Base-by-base conservation (phyloP, 768 basidiomycete genomes). In the Paxillus involutus region DNA sequence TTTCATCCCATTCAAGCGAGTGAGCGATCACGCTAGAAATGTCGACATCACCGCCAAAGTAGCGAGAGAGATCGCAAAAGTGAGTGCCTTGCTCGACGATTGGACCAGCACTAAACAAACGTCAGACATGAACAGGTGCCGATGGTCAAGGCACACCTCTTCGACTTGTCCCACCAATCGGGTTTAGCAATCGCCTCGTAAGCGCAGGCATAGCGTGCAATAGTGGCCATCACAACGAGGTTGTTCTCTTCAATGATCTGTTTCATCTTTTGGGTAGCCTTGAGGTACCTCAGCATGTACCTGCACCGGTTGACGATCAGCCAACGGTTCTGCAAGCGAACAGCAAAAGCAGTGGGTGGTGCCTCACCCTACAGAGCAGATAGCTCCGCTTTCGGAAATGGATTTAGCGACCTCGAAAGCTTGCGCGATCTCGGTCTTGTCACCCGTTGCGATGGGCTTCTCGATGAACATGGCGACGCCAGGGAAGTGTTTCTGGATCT, bases 31-130 rank as follows among this genome's bases (percentile, higher is more conserved):
- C 89, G 33, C 81, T 82, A 48, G 83, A 74, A 56, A 95, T 85
- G 65, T 97, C 91, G 53, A 97, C 92, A 60, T 96, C 91, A 14
- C 96, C 96, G 48, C 95, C 96, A 66, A 98, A 98, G 78, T 96
- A 96, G 60, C 96, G 88, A 39, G 94, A 97, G 42, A 97, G 81
- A 74, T 98, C 94, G 63, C 92, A 94, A 75, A 98, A 96, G 76
- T 98, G 96, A 13, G 96, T 98, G 44, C 92, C 95, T 75, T 94
- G 90, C 71, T 94, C 93, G 58, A 95, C 75, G 61, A 94, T 79
- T 5, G 92, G 91, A 17, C 91, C 91, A 50, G 82, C 87, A 66
- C 89, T 60, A 16, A n/a, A 53, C 7, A 45, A 58, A 24, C 36
- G 57, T 57, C 30, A 53, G 21, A 48, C 19, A 45, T 11, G 44